Conservation (phyloP, 768 basidiomycete species). For the Leccinum disarticulatum region DNA sequence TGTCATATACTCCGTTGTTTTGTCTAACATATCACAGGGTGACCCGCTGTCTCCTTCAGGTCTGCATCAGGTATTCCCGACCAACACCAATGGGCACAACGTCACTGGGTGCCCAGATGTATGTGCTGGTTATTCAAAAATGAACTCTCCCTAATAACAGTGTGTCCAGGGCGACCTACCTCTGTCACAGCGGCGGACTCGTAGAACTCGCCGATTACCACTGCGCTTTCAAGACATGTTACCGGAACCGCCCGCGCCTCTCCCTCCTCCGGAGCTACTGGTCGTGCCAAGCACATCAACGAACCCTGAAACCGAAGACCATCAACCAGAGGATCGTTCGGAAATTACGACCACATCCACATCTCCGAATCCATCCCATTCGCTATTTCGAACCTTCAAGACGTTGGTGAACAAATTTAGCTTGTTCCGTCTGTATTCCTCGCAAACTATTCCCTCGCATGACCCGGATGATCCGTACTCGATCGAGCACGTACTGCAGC, state of each 20-base stretch:
- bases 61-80: background rate
- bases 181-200: background rate
- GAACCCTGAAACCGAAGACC: background rate
- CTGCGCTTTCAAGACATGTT: too few species aligned
- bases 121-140: background rate
- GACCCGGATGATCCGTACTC: background rate
- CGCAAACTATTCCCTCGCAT: background rate
- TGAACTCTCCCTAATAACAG: background rate
- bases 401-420: background rate
- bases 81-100: background rate
- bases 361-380: background rate
- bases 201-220: too few species aligned
- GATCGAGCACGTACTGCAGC: background rate
- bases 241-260: too few species aligned
- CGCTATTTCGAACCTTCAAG: background rate
- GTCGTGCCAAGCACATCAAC: background rate
- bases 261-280: background rate
- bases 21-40: too few species aligned
- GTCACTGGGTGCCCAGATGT: background rate
- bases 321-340: background rate
- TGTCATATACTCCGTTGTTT: too few species aligned
- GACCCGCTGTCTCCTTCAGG: background rate
- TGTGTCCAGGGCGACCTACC: background rate
- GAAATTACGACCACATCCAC: background rate
- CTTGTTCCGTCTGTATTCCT: background rate